These are phyloP conservation scores for Fraxinus pennsylvanica DNA, from an alignment of 257 asterid genomes.

Conservation along the genomic window DNA sequence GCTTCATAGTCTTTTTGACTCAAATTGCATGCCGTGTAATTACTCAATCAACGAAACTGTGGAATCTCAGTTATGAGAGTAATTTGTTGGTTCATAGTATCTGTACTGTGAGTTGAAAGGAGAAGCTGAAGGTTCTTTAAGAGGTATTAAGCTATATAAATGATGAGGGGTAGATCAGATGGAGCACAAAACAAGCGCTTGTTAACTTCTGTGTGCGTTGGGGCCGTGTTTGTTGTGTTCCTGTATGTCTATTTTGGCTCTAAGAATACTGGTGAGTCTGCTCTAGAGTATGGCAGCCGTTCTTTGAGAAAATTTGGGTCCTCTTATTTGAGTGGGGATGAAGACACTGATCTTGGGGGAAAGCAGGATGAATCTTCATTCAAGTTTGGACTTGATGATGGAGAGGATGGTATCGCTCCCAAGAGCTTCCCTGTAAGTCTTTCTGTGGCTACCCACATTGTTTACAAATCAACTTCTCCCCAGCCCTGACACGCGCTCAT, in stretches of 20 bases:
- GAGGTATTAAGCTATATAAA: slow-evolving; percentile 36
- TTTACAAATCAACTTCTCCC: slow-evolving; percentile 16
- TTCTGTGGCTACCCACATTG: slow-evolving; percentile 13
- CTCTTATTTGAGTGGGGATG: slow-evolving; percentile 86
- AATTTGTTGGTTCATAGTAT: slow-evolving; percentile 24
- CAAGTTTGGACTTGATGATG: slow-evolving; percentile 65
- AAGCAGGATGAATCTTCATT: slow-evolving; percentile 54
- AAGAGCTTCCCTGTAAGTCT: slow-evolving; percentile 82
- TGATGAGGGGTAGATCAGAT: slow-evolving; percentile 77
- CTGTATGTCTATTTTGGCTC: slow-evolving; percentile 74
- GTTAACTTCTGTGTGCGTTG: slow-evolving; percentile 51
- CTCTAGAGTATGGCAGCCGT: slow-evolving; percentile 83
- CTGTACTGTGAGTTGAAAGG: slow-evolving; percentile 24
- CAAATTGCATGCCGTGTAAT: slow-evolving; percentile 10
- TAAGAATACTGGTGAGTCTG: slow-evolving; percentile 78
- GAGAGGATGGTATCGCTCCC: slow-evolving; percentile 52
- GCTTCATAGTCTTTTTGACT: slow-evolving; percentile 4
- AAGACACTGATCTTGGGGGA: slow-evolving; percentile 64
- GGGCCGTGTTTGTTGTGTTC: slow-evolving; percentile 51
- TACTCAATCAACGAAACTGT: slow-evolving; percentile 23
- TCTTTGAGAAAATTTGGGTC: slow-evolving; percentile 86
- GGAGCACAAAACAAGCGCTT: slow-evolving; percentile 73
- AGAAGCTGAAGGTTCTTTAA: slow-evolving; percentile 30
- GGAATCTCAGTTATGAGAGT: slow-evolving; percentile 30
- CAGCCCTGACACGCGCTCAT: background rate